A percentile compares a stretch with the other conserved stretches of the same genome.
These are phyloP conservation scores for Solanum okadae DNA, from an alignment of 257 asterid species.

Conservation along the genomic window DNA sequence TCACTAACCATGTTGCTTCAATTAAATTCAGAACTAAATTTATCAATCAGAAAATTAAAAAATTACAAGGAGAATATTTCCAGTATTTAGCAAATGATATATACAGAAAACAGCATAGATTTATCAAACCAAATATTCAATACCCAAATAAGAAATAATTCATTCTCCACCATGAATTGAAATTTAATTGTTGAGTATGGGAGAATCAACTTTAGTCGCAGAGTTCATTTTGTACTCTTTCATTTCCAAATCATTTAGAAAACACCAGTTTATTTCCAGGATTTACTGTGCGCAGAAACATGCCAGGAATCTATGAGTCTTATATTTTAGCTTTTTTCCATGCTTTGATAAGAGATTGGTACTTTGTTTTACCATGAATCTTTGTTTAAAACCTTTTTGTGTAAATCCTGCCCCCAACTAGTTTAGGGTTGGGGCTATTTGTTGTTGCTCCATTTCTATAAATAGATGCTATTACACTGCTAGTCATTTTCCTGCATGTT, in stretches of 20 bases:
- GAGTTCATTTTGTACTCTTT: neutral
- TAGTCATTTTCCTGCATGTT: neutral
- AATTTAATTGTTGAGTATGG: neutral
- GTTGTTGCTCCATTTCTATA: neutral
- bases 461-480: neutral
- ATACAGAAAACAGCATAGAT: neutral
- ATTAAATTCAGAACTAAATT: neutral
- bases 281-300: neutral
- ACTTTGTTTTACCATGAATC: neutral
- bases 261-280: neutral
- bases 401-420: neutral
- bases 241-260: neutral
- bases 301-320: neutral
- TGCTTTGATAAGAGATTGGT: neutral
- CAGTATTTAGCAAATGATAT: neutral
- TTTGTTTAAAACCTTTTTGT: neutral
- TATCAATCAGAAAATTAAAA: neutral
- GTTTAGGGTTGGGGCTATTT: neutral
- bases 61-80: neutral
- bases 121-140: neutral
- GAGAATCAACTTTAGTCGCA: neutral
- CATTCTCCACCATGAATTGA: neutral
- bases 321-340: neutral
- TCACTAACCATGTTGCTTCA: neutral
- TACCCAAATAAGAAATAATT: neutral